A percentile compares a stretch with the other conserved stretches of the same genome.
Evolutionary conservation across 768 basidiomycete species (phyloP).

Genomic region (Hericium coralloides): DNA sequence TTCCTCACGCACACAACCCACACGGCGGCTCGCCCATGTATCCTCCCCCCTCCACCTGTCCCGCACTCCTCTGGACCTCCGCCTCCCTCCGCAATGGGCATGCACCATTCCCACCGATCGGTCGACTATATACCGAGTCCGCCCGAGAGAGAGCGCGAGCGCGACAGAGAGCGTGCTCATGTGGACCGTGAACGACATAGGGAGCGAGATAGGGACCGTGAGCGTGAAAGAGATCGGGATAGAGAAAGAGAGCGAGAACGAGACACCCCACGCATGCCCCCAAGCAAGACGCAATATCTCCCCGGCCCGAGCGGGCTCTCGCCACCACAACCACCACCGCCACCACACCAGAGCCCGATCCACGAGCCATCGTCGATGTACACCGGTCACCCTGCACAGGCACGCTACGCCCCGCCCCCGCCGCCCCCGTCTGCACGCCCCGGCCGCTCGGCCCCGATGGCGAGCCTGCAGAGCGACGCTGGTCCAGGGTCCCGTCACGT

Average conservation of each 20-base stretch:
- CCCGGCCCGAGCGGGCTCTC: slow-evolving; percentile 6
- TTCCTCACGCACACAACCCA: slow-evolving; percentile 14
- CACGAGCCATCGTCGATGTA: slow-evolving; percentile 25
- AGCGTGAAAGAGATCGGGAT: not conserved
- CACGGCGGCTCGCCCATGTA: slow-evolving; percentile 11
- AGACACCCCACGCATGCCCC: not conserved
- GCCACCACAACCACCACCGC: slow-evolving; percentile 6
- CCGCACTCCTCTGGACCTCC: slow-evolving; percentile 5
- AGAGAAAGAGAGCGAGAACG: not conserved
- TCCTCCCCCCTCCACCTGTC: slow-evolving; percentile 12
- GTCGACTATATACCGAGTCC: not conserved
- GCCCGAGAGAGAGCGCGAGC: not conserved
- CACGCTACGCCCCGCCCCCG: slow-evolving; percentile 21
- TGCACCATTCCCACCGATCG: slow-evolving; percentile 4
- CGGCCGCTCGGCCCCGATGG: slow-evolving; percentile 22
- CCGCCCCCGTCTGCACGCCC: slow-evolving; percentile 11
- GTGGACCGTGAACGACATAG: not conserved
- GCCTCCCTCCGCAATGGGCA: too few species aligned
- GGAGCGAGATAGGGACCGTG: not conserved
- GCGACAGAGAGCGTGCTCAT: not conserved
- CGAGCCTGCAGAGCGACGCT: slow-evolving; percentile 20
- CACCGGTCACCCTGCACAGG: slow-evolving; percentile 12
- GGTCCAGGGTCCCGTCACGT: slow-evolving; percentile 9
- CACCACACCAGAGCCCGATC: slow-evolving; percentile 4
- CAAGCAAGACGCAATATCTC: too few species aligned